Evolutionary conservation across 2,329 filamentous ascomycete species (phyloP), one percentile per base, ranked within the genome.

Genomic region (Decorospora gaudefroyi): DNA sequence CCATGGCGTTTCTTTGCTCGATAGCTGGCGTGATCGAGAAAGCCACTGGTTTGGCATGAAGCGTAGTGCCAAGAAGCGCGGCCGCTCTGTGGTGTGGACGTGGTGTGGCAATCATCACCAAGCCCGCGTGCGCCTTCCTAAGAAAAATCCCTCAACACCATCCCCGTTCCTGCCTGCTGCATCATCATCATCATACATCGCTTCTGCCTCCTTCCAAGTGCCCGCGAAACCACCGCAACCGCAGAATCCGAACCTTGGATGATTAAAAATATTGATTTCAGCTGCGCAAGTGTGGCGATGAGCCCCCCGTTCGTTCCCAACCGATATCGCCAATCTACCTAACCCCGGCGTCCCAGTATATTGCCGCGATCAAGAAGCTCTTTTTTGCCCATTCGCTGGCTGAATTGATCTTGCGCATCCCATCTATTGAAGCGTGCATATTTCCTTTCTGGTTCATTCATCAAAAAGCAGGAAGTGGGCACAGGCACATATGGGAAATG

Each of bases 81-180:
- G 42, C 34, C 46, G 47, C n/a, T n/a, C n/a, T n/a, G n/a, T n/a
- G n/a, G n/a, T n/a, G n/a, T n/a, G n/a, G n/a, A n/a, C n/a, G 42
- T 37, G 43, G 32, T 45, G 44, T 56, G 50, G 45, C 50, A 46
- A 49, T 51, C 42, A 45, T 53, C 46, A 53, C 37, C 42, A 45
- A 29, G 39, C 34, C 37, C 34, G 18, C 37, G n/a, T 33, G 33
- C 36, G 23, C 22, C 27, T 35, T 29, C 23, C 16, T 28, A 30
- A 29, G 33, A 49, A 38, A 54, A 56, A 56, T 57, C 39, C 53
- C 53, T 48, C 53, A 43, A 35, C 32, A 31, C 32, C 42, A 43
- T 35, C 36, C n/a, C n/a, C n/a, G n/a, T n/a, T n/a, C n/a, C n/a
- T n/a, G n/a, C n/a, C 36, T 49, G 42, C 37, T 55, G 47, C 53